phyloP scores from a whole-genome alignment of 2,329 filamentous ascomycete genomes.

The Emmonsiellopsis sp. region DNA sequence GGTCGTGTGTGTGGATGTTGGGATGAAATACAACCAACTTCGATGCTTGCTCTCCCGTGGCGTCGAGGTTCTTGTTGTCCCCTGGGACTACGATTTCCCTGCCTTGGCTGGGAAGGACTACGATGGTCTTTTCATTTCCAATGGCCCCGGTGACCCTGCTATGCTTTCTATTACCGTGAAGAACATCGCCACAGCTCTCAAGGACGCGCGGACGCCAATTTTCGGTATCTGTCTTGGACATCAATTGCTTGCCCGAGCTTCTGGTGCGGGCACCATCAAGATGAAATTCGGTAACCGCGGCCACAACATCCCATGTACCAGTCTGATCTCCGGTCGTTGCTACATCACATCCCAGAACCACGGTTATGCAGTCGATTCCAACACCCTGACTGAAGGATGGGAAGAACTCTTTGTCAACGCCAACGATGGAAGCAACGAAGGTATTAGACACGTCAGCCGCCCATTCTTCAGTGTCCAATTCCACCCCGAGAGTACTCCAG shows the following conservation, averaged over 20 bases:
- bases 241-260: slow-evolving; percentile 79
- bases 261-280: slow-evolving; percentile 77
- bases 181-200: slow-evolving; percentile 66
- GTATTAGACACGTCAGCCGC: slow-evolving; percentile 74
- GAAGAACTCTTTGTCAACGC: slow-evolving; percentile 94
- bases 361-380: slow-evolving; percentile 82
- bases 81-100: slow-evolving; percentile 91
- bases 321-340: slow-evolving; percentile 87
- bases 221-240: slow-evolving; percentile 96
- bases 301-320: slow-evolving; percentile 97
- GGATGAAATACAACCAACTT: slow-evolving; percentile 97
- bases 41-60: slow-evolving; percentile 84
- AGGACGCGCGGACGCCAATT: slow-evolving; percentile 72
- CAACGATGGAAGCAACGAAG: slow-evolving; percentile 97
- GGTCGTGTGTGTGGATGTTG: slow-evolving; percentile 89
- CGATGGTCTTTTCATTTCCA: slow-evolving; percentile 95
- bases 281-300: slow-evolving; percentile 99
- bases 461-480: slow-evolving; percentile 99
- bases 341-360: slow-evolving; percentile 99
- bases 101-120: slow-evolving; percentile 69
- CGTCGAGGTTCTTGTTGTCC: slow-evolving; percentile 87
- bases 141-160: slow-evolving; percentile 91
- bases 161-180: slow-evolving; percentile 70
- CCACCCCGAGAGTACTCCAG: slow-evolving; percentile 93
- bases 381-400: slow-evolving; percentile 69